Evolutionary conservation across 176 grass and related monocot genomes (phyloP).

Genomic region (Otatea glauca): DNA sequence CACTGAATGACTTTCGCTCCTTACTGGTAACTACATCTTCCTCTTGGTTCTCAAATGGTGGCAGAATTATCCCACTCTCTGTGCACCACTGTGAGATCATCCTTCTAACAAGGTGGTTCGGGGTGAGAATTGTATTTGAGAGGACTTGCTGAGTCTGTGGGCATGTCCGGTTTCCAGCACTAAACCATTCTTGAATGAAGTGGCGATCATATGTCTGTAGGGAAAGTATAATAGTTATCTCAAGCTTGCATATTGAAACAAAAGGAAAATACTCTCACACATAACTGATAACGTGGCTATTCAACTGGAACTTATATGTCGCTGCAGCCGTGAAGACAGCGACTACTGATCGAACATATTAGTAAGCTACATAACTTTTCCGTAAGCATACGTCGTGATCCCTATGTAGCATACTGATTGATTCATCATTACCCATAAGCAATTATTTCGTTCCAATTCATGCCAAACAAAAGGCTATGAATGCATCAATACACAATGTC

Average conservation of each 20-base stretch:
- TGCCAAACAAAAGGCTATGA: constrained; percentile 26
- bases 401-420: constrained; percentile 1
- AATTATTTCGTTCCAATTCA: not conserved
- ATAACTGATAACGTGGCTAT: not conserved
- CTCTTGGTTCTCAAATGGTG: constrained; percentile 52
- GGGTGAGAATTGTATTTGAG: constrained; percentile 60
- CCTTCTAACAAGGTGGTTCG: constrained; percentile 70
- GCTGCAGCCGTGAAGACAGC: not conserved
- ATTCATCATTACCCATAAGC: not conserved
- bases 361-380: not conserved
- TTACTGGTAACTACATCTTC: constrained; percentile 66
- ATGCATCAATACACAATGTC: constrained; percentile 21
- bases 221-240: constrained; percentile 28
- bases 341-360: constrained; percentile 11
- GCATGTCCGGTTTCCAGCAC: constrained; percentile 72
- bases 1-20: constrained; percentile 51
- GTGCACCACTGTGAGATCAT: constrained; percentile 85
- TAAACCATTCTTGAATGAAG: constrained; percentile 85
- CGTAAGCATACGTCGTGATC: constrained; percentile 1
- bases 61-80: constrained; percentile 56
- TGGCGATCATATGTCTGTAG: constrained; percentile 84
- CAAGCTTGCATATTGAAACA: not conserved
- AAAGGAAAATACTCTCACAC: not conserved
- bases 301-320: not conserved
- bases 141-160: constrained; percentile 80